Conservation (phyloP, 148 eudicot genomes). For the Vaccinium vitisidaea region DNA sequence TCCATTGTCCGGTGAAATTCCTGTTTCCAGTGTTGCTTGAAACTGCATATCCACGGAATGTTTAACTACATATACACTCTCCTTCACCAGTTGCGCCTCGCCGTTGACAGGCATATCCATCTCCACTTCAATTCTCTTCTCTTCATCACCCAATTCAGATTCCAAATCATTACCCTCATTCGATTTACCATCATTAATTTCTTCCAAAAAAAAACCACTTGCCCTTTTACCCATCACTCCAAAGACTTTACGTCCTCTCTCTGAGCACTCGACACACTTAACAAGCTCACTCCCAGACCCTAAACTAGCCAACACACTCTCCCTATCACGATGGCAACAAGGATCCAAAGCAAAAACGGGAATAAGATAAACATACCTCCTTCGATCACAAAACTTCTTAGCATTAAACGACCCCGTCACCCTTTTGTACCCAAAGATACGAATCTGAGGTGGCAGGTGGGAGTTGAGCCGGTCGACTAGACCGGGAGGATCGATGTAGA, state of each 20-base stretch:
- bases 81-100: neutral
- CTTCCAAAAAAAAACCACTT: conserved; percentile 11
- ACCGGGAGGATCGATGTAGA: conserved; percentile 78
- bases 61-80: neutral
- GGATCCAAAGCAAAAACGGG: conserved; percentile 90
- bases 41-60: neutral
- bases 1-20: neutral
- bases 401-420: conserved; percentile 63
- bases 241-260: conserved; percentile 78
- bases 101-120: neutral
- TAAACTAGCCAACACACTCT: conserved; percentile 77
- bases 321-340: conserved; percentile 74
- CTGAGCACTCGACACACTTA: conserved; percentile 78
- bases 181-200: neutral
- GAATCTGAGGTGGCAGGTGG: conserved; percentile 48
- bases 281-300: conserved; percentile 73
- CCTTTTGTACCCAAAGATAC: conserved; percentile 69
- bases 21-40: neutral
- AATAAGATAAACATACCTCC: conserved; percentile 81
- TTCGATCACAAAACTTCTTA: conserved; percentile 76
- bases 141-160: neutral
- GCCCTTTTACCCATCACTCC: conserved; percentile 65
- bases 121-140: conserved; percentile 12
- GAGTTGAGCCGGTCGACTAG: conserved; percentile 57
- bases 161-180: neutral